A percentile compares a stretch with the other conserved stretches of the same genome.
Conservation (phyloP, 2,329 filamentous ascomycete genomes). For the Tolypocladium pustulatum region DNA sequence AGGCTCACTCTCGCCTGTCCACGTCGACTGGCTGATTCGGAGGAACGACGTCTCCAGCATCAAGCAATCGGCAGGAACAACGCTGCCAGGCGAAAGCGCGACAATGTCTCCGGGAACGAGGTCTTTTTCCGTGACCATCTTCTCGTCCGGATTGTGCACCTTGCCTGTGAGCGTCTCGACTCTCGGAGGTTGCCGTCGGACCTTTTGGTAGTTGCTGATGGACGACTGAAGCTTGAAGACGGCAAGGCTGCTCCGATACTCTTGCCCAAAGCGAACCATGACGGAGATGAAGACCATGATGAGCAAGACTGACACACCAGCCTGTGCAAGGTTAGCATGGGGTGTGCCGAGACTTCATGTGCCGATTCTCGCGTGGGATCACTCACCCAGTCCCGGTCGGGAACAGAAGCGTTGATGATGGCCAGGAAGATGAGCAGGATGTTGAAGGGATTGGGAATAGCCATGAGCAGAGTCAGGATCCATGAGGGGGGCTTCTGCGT, state of each 20-base stretch:
- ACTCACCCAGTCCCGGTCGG: slow-evolving; percentile 8
- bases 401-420: slow-evolving; percentile 13
- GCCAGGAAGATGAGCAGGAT: slow-evolving; percentile 12
- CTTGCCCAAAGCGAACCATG: slow-evolving; percentile 17
- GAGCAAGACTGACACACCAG: slow-evolving; percentile 12
- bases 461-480: slow-evolving; percentile 13
- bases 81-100: slow-evolving; percentile 10
- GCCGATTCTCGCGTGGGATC: too few species aligned
- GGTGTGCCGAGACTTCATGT: too few species aligned
- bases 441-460: slow-evolving; percentile 17
- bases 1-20: slow-evolving; percentile 18
- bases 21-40: slow-evolving; percentile 17
- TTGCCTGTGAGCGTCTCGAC: background rate
- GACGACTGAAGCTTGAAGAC: slow-evolving; percentile 14
- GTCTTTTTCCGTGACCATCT: slow-evolving; percentile 6
- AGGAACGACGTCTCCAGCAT: slow-evolving; percentile 16
- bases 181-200: slow-evolving; percentile 7
- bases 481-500: slow-evolving; percentile 15
- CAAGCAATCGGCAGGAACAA: slow-evolving; percentile 17
- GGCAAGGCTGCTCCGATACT: slow-evolving; percentile 14
- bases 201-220: slow-evolving; percentile 10
- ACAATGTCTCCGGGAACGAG: slow-evolving; percentile 15
- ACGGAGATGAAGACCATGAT: slow-evolving; percentile 15
- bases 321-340: slow-evolving; percentile 3
- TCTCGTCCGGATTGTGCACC: background rate